These are phyloP conservation scores for Chaetomiaceae sp. DNA, from an alignment of 2,329 filamentous ascomycete species.

Conservation along the genomic window DNA sequence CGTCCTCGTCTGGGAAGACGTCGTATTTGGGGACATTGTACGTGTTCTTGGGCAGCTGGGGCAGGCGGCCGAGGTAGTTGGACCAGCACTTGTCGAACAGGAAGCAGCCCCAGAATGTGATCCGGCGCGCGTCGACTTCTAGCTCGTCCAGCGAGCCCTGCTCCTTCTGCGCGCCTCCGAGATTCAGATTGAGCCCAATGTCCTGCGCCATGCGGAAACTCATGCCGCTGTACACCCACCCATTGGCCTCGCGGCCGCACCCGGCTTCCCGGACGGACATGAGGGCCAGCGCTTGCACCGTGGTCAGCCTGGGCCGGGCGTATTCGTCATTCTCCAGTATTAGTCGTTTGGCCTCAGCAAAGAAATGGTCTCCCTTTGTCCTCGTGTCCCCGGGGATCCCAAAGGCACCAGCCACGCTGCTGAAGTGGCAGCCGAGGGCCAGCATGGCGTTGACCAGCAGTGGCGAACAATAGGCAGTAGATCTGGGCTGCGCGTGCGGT, in stretches of 20 bases:
- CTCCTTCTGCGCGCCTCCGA: conserved; percentile 56
- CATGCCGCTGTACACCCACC: conserved; percentile 98
- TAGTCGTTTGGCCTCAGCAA: conserved; percentile 83
- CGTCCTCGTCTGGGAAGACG: conserved; percentile 83
- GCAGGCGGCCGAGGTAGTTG: conserved; percentile 87
- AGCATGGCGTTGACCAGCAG: conserved; percentile 91
- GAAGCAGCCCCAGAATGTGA: conserved; percentile 98
- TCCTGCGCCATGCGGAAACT: conserved; percentile 97
- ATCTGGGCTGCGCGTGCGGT: conserved; percentile 43
- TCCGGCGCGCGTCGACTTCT: conserved; percentile 79
- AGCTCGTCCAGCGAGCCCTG: conserved; percentile 62
- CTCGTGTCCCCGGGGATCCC: conserved; percentile 65
- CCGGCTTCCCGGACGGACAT: conserved; percentile 97
- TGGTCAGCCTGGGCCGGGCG: conserved; percentile 79
- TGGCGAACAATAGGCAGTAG: conserved; percentile 75
- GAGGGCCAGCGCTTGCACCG: conserved; percentile 84
- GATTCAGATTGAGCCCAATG: conserved; percentile 82
- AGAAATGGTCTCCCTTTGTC: conserved; percentile 93
- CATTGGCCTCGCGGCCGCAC: conserved; percentile 87
- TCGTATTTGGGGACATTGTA: conserved; percentile 85
- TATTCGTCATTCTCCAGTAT: conserved; percentile 91
- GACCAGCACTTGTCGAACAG: conserved; percentile 99
- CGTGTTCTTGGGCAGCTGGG: conserved; percentile 73
- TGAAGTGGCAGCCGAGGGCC: conserved; percentile 89
- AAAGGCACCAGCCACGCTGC: conserved; percentile 65